Evolutionary conservation across 108 stramenopile species (phyloP), one percentile per base, ranked within the genome.

Genomic region (Discostella pseudostelligera): DNA sequence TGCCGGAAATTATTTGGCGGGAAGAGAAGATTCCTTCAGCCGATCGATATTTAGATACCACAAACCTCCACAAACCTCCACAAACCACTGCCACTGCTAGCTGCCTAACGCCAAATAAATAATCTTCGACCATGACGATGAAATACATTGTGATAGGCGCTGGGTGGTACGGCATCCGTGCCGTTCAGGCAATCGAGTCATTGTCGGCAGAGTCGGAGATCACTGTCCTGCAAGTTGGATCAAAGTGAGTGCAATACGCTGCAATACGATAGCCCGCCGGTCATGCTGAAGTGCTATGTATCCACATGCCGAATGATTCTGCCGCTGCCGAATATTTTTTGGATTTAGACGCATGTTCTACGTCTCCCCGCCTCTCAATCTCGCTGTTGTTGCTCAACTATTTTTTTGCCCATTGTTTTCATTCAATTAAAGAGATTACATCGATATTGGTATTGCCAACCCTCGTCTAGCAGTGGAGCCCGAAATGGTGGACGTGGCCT

Each of bases 101-200:
- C n/a, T n/a, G n/a, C n/a, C n/a, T n/a, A n/a, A n/a, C n/a, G n/a
- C n/a, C n/a, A n/a, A n/a, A n/a, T n/a, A n/a, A n/a, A n/a, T n/a
- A n/a, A n/a, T n/a, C n/a, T 32, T 32, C 42, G 21, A 49, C 48
- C 2, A 49, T 10, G 48, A 60, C 39, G 59, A 42, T n/a, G n/a
- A 60, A 44, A 7, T 65, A 65, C 64, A 39, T 65, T 16, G 55
- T 65, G 25, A 56, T 65, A 9, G 64, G 64, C n/a, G 64, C 51
- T 14, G 64, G 64, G 1, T 65, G 64, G 64, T n/a, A 29, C 16
- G 64, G 64, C 16, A 46, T 65, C 55, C 24, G 64, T 16, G 51
- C 64, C 21, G 64, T 42, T 16, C 13, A n/a, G 64, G 55, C 64
- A 16, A 54, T 65, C 22, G 64, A 65, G 21, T 26, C 51, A 11